Evolutionary conservation across 768 basidiomycete species (phyloP).

Genomic region (Rhizopogon roseolus): DNA sequence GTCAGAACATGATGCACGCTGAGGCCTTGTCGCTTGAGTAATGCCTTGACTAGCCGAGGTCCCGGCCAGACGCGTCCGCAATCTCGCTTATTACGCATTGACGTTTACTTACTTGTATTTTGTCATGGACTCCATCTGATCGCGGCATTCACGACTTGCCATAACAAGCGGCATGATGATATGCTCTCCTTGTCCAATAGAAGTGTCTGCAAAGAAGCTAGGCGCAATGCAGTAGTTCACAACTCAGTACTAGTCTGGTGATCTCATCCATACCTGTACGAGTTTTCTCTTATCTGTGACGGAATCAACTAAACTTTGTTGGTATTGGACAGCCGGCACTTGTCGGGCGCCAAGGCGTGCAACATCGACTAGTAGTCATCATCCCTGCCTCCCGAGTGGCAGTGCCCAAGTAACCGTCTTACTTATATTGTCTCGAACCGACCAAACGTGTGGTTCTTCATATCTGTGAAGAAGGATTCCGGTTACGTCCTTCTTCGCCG

Average conservation of each 20-base stretch:
- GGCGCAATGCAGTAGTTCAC: background rate
- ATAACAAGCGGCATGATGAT: background rate
- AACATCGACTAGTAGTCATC: background rate
- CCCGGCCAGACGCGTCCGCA: background rate
- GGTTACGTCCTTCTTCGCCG: constrained; percentile 4
- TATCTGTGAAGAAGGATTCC: background rate
- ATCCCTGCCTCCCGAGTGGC: constrained; percentile 14
- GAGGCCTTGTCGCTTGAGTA: no score
- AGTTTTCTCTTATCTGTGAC: background rate
- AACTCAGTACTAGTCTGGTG: background rate
- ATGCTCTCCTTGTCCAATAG: no score
- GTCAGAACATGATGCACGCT: no score
- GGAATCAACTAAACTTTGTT: background rate
- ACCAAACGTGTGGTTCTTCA: constrained; percentile 7
- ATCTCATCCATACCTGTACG: background rate
- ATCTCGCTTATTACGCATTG: background rate
- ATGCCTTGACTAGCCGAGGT: no score
- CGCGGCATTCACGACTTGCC: background rate
- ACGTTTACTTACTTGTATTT: no score
- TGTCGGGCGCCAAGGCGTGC: no score
- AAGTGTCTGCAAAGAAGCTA: no score
- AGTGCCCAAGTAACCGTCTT: constrained; percentile 8
- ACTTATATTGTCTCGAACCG: constrained; percentile 9
- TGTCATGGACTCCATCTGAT: background rate
- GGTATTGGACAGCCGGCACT: no score